A percentile compares a stretch with the other conserved stretches of the same genome.
phyloP scores from a whole-genome alignment of 495 filamentous ascomycete genomes.

The Podospora anserina region DNA sequence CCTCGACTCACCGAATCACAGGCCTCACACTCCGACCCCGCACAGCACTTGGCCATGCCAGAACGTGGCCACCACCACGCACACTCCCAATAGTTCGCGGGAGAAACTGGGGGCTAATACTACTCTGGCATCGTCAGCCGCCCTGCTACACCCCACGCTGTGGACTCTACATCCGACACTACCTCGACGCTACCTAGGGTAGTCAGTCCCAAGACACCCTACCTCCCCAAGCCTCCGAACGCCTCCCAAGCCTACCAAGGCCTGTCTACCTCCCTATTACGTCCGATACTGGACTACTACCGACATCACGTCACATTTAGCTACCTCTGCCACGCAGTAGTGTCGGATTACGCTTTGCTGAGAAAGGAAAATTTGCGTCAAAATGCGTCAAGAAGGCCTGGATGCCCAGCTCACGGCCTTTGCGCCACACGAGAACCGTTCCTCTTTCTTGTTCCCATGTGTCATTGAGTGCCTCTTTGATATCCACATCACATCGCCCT shows the following conservation, averaged over 20 bases:
- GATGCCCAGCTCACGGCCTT: constrained; percentile 1
- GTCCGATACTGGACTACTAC: background rate
- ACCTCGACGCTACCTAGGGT: background rate
- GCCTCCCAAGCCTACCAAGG: background rate
- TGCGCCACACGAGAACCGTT: constrained; percentile 8
- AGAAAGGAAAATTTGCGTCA: background rate
- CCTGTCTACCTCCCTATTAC: background rate
- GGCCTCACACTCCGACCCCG: constrained; percentile 11
- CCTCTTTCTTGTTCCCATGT: constrained; percentile 13
- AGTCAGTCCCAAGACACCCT: background rate
- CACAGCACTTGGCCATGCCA: constrained; percentile 11
- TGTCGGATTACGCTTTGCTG: constrained; percentile 2
- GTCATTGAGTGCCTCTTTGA: constrained; percentile 10
- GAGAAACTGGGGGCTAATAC: constrained; percentile 7
- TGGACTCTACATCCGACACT: background rate
- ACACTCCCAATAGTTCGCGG: constrained; percentile 19
- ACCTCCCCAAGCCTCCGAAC: background rate
- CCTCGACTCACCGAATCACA: constrained; percentile 4
- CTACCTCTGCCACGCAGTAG: background rate
- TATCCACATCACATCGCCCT: constrained; percentile 9
- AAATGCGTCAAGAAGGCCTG: constrained; percentile 2
- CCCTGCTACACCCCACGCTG: constrained; percentile 18
- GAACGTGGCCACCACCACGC: constrained; percentile 16
- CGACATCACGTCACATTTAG: constrained; percentile 8
- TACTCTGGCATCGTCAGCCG: constrained; percentile 13